These are phyloP conservation scores for Flaveria robusta DNA, from an alignment of 129 eudicot species.

Conservation along the genomic window DNA sequence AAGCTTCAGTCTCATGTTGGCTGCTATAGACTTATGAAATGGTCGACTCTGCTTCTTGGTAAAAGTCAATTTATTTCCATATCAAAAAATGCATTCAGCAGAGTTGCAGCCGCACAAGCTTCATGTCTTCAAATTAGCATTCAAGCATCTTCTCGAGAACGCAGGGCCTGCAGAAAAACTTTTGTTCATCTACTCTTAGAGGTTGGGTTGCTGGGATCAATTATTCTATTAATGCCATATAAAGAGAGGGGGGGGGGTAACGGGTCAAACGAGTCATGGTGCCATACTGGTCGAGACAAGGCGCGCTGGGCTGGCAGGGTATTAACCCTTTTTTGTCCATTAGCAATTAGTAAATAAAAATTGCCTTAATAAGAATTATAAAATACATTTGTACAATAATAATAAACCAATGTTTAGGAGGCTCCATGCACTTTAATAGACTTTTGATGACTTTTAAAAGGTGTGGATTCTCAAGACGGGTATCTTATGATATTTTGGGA, in stretches of 20 bases:
- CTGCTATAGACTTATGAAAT: conserved; percentile 76
- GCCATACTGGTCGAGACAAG: background rate
- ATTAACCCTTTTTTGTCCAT: background rate
- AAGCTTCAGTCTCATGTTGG: conserved; percentile 73
- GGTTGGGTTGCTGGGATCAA: conserved; percentile 41
- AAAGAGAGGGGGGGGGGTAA: background rate
- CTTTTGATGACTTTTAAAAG: background rate
- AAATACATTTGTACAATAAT: background rate
- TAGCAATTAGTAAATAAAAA: background rate
- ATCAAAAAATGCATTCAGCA: conserved; percentile 77
- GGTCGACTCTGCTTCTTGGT: conserved; percentile 83
- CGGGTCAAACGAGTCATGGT: background rate
- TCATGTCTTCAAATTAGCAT: conserved; percentile 65
- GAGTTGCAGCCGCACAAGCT: conserved; percentile 85
- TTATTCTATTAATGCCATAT: background rate
- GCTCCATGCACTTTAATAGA: background rate
- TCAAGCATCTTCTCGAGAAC: conserved; percentile 70
- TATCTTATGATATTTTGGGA: background rate
- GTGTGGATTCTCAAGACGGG: background rate
- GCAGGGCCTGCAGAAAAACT: conserved; percentile 64
- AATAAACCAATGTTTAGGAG: background rate
- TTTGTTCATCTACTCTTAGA: conserved; percentile 61
- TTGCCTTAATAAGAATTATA: background rate
- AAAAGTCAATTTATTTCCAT: conserved; percentile 67
- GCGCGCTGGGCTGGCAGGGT: background rate